Percentiles rank a stretch among this genome's conserved stretches.
These are phyloP conservation scores for Phaffia tasmanica DNA, from an alignment of 768 basidiomycete genomes.

Conservation along the genomic window DNA sequence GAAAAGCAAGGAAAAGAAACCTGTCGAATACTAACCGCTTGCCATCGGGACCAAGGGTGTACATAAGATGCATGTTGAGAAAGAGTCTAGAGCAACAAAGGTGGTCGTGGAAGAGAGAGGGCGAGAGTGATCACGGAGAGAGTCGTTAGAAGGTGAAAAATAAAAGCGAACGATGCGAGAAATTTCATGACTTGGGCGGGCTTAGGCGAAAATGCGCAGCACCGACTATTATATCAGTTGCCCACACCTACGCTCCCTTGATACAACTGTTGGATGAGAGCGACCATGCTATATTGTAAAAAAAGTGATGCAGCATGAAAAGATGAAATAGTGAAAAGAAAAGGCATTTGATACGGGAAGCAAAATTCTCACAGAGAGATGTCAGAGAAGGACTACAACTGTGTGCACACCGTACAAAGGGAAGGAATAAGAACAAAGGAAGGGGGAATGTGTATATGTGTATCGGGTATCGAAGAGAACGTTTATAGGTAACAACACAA, in stretches of 20 bases:
- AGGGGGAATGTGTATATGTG: neutral
- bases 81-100: neutral
- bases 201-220: neutral
- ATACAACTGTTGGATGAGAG: neutral
- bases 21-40: neutral
- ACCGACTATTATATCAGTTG: neutral
- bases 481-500: neutral
- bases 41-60: conserved; percentile 41
- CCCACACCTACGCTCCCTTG: neutral
- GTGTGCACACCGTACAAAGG: neutral
- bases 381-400: neutral
- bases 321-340: neutral
- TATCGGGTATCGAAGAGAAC: neutral
- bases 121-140: neutral
- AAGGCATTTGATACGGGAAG: too few relatives aligned
- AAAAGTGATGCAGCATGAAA: too few relatives aligned
- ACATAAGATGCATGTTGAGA: conserved; percentile 87
- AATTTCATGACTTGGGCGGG: neutral
- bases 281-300: neutral
- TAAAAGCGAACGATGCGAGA: neutral
- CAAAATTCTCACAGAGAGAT: too few relatives aligned
- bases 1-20: neutral
- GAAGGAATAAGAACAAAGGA: neutral
- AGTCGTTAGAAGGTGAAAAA: neutral
- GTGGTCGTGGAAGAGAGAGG: neutral